Conservation (phyloP, 108 stramenopile genomes). For the Cyclotella sp. region DNA sequence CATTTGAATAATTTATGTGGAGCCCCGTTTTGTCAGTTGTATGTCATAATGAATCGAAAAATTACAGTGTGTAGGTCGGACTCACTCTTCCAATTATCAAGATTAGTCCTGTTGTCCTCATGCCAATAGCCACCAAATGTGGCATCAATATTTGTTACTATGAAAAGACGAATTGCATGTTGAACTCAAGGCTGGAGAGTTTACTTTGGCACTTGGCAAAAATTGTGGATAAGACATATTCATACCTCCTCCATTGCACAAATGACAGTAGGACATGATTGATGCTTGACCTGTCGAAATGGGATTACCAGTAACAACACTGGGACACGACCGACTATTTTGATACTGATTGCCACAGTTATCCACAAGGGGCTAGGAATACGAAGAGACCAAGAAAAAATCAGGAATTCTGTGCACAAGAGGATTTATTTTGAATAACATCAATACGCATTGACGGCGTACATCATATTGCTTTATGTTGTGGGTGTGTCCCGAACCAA, state of each 20-base stretch:
- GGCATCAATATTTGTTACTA: slow-evolving; percentile 1
- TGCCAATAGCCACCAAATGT: slow-evolving; percentile 15
- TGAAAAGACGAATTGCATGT: neutral
- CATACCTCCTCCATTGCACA: neutral
- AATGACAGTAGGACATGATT: slow-evolving; percentile 12
- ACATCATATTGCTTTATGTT: neutral
- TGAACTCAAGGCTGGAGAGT: too few relatives aligned
- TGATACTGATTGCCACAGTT: neutral
- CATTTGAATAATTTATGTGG: neutral
- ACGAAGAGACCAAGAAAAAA: neutral
- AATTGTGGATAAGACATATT: neutral
- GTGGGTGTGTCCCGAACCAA: slow-evolving; percentile 10
- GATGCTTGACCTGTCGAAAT: neutral
- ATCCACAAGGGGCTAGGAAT: slow-evolving; percentile 1
- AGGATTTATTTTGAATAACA: neutral
- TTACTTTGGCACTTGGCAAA: too few relatives aligned
- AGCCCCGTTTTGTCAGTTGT: neutral
- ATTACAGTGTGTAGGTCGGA: neutral
- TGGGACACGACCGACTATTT: too few relatives aligned
- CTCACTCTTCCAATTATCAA: slow-evolving; percentile 5
- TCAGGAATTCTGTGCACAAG: neutral
- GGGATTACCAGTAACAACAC: neutral
- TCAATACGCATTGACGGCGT: neutral
- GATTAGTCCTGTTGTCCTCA: neutral
- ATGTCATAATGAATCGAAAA: neutral